phyloP scores from a whole-genome alignment of 192 early-diverging fungal genomes.

The Podila epigama region DNA sequence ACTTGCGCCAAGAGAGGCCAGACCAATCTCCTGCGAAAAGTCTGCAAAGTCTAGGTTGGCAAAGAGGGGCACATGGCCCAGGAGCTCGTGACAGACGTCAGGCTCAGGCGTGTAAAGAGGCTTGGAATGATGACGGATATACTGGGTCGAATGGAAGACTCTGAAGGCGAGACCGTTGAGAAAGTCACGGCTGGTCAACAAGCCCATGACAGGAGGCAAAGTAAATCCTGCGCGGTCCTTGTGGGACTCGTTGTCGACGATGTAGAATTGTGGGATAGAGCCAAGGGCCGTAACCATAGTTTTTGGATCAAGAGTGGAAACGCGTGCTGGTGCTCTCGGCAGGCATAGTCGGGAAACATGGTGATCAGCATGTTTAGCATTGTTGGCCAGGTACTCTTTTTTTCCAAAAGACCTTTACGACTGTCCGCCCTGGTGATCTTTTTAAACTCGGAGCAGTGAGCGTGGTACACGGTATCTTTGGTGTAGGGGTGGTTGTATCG shows the following conservation, averaged over 20 bases:
- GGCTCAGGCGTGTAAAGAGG: conserved; percentile 95
- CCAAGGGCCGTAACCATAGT: conserved; percentile 83
- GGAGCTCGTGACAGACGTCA: conserved; percentile 94
- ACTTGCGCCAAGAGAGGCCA: conserved; percentile 89
- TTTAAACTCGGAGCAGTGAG: conserved; percentile 84
- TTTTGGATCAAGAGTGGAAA: conserved; percentile 90
- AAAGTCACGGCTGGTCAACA: conserved; percentile 92
- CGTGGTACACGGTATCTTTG: conserved; percentile 83
- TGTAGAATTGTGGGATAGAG: conserved; percentile 89
- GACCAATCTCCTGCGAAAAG: conserved; percentile 92
- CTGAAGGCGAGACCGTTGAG: conserved; percentile 95
- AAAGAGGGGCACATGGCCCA: conserved; percentile 88
- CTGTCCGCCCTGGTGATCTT: conserved; percentile 76
- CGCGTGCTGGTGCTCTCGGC: conserved; percentile 89
- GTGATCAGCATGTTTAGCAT: conserved; percentile 77
- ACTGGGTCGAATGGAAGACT: conserved; percentile 96
- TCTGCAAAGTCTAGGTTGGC: conserved; percentile 90
- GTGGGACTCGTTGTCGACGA: conserved; percentile 87
- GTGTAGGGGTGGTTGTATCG: conserved; percentile 92
- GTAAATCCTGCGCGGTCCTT: conserved; percentile 96
- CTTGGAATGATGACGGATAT: conserved; percentile 91
- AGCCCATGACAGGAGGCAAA: conserved; percentile 91
- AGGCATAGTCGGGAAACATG: conserved; percentile 87
- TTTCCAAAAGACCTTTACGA: conserved; percentile 7
- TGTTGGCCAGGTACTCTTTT: conserved; percentile 75